Percentiles rank a stretch among this genome's conserved stretches.
These are phyloP conservation scores for Westerdykella aurantiaca DNA, from an alignment of 2,329 filamentous ascomycete species.

Conservation along the genomic window DNA sequence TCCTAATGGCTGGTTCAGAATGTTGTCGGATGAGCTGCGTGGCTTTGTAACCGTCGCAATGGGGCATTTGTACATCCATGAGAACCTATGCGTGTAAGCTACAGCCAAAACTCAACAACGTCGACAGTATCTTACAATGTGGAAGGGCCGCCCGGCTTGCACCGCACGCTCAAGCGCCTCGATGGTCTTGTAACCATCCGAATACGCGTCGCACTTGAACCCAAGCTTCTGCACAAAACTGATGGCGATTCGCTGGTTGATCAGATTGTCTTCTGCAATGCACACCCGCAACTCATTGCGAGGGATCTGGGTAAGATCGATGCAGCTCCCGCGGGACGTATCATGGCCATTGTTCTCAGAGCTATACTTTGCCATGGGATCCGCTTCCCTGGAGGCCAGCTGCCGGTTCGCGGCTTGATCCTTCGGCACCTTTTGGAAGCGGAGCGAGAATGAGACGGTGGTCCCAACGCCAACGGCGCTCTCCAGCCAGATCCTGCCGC, in stretches of 20 bases:
- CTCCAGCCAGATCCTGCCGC: constrained; percentile 76
- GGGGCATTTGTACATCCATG: constrained; percentile 96
- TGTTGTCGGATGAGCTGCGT: constrained; percentile 78
- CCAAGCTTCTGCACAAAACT: constrained; percentile 83
- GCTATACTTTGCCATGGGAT: constrained; percentile 53
- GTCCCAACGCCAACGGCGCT: constrained; percentile 68
- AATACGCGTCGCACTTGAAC: constrained; percentile 81
- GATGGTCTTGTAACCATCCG: constrained; percentile 82
- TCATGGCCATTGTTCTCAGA: constrained; percentile 41
- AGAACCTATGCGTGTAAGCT: constrained; percentile 39
- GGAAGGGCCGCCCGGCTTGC: constrained; percentile 68
- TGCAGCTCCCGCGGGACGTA: constrained; percentile 31
- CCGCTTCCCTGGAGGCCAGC: constrained; percentile 39
- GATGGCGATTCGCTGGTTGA: constrained; percentile 91
- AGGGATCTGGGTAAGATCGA: constrained; percentile 61
- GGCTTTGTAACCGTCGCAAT: constrained; percentile 87
- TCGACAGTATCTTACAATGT: constrained; percentile 54
- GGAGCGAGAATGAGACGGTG: constrained; percentile 71
- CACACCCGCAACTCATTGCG: constrained; percentile 78
- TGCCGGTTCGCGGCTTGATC: constrained; percentile 47
- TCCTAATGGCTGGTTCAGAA: constrained; percentile 66
- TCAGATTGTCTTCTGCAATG: constrained; percentile 90
- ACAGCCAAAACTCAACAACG: not conserved
- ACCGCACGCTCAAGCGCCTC: constrained; percentile 74
- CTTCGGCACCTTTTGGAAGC: constrained; percentile 73